A percentile compares a stretch with the other conserved stretches of the same genome.
phyloP scores from a whole-genome alignment of 257 asterid genomes.

The Ocimum tenuiflorum region DNA sequence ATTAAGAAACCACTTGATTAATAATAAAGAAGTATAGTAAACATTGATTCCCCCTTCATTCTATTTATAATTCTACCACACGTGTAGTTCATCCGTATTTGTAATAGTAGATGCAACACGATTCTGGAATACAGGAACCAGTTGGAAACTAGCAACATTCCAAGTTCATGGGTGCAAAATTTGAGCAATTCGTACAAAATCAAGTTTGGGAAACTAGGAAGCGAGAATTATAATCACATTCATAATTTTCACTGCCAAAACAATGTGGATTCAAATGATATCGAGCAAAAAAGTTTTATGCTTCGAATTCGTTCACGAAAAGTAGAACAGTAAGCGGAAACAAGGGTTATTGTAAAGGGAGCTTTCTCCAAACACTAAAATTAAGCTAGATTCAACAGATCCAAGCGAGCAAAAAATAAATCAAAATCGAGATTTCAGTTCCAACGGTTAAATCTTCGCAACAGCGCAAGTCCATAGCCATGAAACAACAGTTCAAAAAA shows the following conservation, averaged over 20 bases:
- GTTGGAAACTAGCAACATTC: no score
- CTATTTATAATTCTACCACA: no score
- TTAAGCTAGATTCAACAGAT: conserved; percentile 20
- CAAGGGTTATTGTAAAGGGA: background rate
- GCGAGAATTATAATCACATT: no score
- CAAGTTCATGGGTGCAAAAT: no score
- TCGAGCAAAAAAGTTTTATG: background rate
- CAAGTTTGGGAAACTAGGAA: no score
- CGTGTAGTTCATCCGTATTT: no score
- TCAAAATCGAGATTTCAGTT: background rate
- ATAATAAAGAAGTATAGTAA: background rate
- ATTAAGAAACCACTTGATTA: background rate
- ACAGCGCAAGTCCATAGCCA: background rate
- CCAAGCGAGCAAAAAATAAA: background rate
- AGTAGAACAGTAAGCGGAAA: background rate
- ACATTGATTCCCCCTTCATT: background rate
- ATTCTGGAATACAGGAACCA: no score
- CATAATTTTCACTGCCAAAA: background rate
- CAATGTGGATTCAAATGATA: background rate
- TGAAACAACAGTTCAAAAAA: background rate
- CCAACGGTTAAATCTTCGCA: background rate
- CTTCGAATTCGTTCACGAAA: background rate
- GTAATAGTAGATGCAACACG: no score
- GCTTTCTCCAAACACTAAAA: background rate
- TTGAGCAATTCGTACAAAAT: no score